Evolutionary conservation across 2,329 filamentous ascomycete species (phyloP), one percentile per base, ranked within the genome.

Genomic region (Microdochium bolleyi): DNA sequence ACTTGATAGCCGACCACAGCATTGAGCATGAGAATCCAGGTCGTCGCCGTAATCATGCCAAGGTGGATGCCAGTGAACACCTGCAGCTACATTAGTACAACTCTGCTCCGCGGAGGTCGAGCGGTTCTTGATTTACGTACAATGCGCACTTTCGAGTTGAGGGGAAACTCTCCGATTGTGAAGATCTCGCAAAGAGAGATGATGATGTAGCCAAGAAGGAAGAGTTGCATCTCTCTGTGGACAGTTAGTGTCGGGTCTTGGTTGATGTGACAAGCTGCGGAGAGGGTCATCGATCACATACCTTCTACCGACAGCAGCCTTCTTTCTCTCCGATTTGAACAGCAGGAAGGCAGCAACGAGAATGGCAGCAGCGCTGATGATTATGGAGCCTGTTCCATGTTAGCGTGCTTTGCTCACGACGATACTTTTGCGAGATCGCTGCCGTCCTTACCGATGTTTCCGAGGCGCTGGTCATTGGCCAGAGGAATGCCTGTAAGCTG

Each of bases 171-270:
- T 60, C 94, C 94, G 34, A 97, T 84, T 0, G 91, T 92, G 73
- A 99, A 96, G 64, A 99, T 96, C 69, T 97, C 94, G 72, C 92
- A 96, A 63, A 99, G 88, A 62, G 88, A 84, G 56, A 97, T 84
- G 54, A 97, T 71, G 53, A 95, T 87, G 68, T 90, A 99, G 50
- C 88, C 86, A 44, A 89, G 57, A 50, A 99, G 81, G 73, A 99
- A 97, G 32, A 96, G 64, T 77, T 99, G 94, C 82, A 99, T 97
- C 71, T 99, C 94, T 70, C 94, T 95, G 64, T 53, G 52, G 2
- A 3, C 48, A 49, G 56, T 53, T 13, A 61, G 64, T 65, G 27
- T 66, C 62, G 57, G 16, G 41, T 8, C 3, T 22, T 13, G n/a
- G 32, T 50, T 51, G 24, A n/a, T n/a, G n/a, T n/a, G n/a, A 24